Evolutionary conservation across 139 green algal species (phyloP).

Genomic region (Spirogloea muscicola): DNA sequence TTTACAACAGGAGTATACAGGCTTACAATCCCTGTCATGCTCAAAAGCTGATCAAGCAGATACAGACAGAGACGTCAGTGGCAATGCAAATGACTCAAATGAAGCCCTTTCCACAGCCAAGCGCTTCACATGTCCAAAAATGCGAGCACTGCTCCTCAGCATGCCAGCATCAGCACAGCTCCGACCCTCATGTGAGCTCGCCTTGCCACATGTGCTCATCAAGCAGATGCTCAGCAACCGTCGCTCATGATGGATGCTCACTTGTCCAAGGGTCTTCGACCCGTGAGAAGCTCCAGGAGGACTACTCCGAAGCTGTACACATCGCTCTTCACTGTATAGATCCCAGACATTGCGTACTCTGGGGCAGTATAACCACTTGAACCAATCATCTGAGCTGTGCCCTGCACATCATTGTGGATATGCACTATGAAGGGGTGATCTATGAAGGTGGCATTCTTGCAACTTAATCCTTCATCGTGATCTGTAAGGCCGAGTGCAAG

Average conservation of each 20-base stretch:
- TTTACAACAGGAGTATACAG: not conserved
- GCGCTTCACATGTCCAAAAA: slow-evolving; percentile 12
- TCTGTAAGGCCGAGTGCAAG: no score
- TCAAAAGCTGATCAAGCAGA: not conserved
- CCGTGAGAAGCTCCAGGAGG: slow-evolving; percentile 42
- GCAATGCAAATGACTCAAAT: not conserved
- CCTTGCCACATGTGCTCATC: not conserved
- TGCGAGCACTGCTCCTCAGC: not conserved
- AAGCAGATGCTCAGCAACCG: not conserved
- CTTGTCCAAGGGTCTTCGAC: not conserved
- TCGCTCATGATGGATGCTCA: not conserved
- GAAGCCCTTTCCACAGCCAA: not conserved
- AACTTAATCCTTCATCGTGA: no score
- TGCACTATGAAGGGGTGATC: no score
- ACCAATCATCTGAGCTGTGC: no score
- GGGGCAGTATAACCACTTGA: slow-evolving; percentile 31
- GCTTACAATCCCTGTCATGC: not conserved
- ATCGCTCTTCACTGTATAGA: slow-evolving; percentile 35
- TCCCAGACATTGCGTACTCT: slow-evolving; percentile 39
- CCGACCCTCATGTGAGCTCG: not conserved
- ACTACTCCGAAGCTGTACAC: slow-evolving; percentile 43
- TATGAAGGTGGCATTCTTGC: no score
- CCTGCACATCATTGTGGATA: no score
- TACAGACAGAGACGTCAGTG: not conserved
- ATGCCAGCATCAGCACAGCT: not conserved